Evolutionary conservation across 768 basidiomycete genomes (phyloP).

Genomic region (Tylopilus felleus): DNA sequence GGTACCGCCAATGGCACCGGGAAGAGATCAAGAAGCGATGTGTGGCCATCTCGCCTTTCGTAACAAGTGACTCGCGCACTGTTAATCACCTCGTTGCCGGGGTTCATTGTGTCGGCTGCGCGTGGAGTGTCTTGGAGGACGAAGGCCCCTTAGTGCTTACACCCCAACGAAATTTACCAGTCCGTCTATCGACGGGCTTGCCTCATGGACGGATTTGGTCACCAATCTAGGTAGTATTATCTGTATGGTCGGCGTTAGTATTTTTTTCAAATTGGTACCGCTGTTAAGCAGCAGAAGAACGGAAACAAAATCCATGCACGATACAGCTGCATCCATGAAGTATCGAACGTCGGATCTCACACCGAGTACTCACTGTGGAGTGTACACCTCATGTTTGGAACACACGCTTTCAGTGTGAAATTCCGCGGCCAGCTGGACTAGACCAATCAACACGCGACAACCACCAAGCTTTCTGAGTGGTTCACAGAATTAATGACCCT

Average conservation of each 20-base stretch:
- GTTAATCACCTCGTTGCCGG: too few relatives aligned
- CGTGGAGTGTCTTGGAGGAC: too few relatives aligned
- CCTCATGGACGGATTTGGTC: too few relatives aligned
- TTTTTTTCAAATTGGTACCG: neutral
- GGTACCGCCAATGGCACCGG: too few relatives aligned
- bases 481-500: conserved; percentile 7
- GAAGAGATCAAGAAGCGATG: too few relatives aligned
- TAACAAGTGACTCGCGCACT: too few relatives aligned
- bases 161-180: too few relatives aligned
- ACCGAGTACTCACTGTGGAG: conserved; percentile 8
- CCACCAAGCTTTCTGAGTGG: conserved; percentile 13
- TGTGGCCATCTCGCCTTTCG: too few relatives aligned
- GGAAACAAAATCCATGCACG: neutral
- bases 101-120: too few relatives aligned
- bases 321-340: neutral
- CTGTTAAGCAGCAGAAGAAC: neutral
- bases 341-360: conserved; percentile 10
- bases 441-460: conserved; percentile 14
- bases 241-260: neutral
- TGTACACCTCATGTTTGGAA: conserved; percentile 8
- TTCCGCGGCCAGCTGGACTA: conserved; percentile 21
- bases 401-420: conserved; percentile 15
- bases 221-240: conserved; percentile 1
- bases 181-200: too few relatives aligned
- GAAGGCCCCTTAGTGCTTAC: too few relatives aligned